Conservation (phyloP, 2,329 filamentous ascomycete species). For the Zymoseptoria crescenta region DNA sequence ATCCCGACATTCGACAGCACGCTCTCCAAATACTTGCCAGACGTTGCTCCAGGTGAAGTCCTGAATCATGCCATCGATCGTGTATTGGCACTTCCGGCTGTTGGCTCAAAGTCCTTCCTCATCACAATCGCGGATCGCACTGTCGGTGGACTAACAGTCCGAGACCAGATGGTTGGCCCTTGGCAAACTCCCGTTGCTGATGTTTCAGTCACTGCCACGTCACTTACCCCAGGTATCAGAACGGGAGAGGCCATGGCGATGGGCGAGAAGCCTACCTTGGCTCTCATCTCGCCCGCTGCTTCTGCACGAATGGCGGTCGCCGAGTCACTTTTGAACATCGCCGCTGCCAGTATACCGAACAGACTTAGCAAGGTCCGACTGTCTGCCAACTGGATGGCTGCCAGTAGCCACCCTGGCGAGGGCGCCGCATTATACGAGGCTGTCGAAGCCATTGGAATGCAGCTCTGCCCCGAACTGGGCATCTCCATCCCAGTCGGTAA, state of each 20-base stretch:
- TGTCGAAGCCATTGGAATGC: slow-evolving; percentile 85
- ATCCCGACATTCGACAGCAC: slow-evolving; percentile 68
- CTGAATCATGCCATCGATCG: slow-evolving; percentile 63
- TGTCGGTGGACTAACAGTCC: slow-evolving; percentile 77
- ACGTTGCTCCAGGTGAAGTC: slow-evolving; percentile 25
- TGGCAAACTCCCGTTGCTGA: slow-evolving; percentile 95
- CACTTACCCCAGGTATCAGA: slow-evolving; percentile 62
- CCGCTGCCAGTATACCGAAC: slow-evolving; percentile 66
- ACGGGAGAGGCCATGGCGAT: slow-evolving; percentile 96
- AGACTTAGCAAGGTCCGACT: slow-evolving; percentile 73
- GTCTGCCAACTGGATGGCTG: slow-evolving; percentile 98
- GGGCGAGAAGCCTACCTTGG: slow-evolving; percentile 84
- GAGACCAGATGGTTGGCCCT: slow-evolving; percentile 92
- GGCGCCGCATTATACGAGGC: slow-evolving; percentile 89
- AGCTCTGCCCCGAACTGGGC: slow-evolving; percentile 81
- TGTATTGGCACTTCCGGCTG: slow-evolving; percentile 76
- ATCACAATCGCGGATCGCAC: slow-evolving; percentile 94
- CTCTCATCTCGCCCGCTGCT: slow-evolving; percentile 79
- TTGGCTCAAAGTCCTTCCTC: slow-evolving; percentile 94
- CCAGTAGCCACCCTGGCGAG: slow-evolving; percentile 87
- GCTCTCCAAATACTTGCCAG: slow-evolving; percentile 59
- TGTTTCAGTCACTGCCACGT: slow-evolving; percentile 83
- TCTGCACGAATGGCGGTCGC: slow-evolving; percentile 95
- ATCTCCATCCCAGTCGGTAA: slow-evolving; percentile 95
- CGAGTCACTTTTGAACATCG: slow-evolving; percentile 87